A percentile compares a stretch with the other conserved stretches of the same genome.
Evolutionary conservation across 148 eudicot genomes (phyloP).

Genomic region (Vaccinium corymbosum): DNA sequence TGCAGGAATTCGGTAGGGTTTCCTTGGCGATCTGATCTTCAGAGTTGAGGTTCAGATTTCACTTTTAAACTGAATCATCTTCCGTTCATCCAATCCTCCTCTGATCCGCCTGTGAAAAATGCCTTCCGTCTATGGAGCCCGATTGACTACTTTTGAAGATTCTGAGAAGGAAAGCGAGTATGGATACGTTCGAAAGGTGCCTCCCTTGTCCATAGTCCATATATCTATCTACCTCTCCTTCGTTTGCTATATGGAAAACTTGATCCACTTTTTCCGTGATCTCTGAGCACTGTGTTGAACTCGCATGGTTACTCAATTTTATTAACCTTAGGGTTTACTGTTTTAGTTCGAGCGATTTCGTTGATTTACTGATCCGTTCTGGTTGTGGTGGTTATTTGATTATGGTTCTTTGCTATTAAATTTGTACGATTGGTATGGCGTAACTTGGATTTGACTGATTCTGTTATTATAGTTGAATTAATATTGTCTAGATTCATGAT

Average conservation of each 20-base stretch:
- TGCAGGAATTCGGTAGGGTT: background rate
- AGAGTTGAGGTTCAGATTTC: background rate
- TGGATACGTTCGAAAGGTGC: slow-evolving; percentile 94
- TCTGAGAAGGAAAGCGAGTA: slow-evolving; percentile 99
- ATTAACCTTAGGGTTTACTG: background rate
- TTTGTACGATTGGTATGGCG: background rate
- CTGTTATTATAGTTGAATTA: background rate
- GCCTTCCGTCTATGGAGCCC: slow-evolving; percentile 81
- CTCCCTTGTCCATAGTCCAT: background rate
- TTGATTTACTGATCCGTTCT: background rate
- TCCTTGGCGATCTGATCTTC: slow-evolving; percentile 5
- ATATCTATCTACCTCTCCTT: background rate
- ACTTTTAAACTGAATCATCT: background rate
- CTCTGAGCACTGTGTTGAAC: background rate
- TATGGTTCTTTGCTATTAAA: background rate
- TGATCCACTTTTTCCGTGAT: background rate
- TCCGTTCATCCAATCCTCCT: background rate
- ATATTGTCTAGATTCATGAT: background rate
- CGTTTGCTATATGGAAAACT: background rate
- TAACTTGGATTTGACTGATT: background rate
- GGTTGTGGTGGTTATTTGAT: background rate
- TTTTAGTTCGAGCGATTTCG: background rate
- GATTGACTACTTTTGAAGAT: slow-evolving; percentile 92
- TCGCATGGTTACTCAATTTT: background rate
- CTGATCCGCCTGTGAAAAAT: slow-evolving; percentile 35